A percentile compares a stretch with the other conserved stretches of the same genome.
Conservation (phyloP, 495 filamentous ascomycete genomes). For the Platismatia glauca region DNA sequence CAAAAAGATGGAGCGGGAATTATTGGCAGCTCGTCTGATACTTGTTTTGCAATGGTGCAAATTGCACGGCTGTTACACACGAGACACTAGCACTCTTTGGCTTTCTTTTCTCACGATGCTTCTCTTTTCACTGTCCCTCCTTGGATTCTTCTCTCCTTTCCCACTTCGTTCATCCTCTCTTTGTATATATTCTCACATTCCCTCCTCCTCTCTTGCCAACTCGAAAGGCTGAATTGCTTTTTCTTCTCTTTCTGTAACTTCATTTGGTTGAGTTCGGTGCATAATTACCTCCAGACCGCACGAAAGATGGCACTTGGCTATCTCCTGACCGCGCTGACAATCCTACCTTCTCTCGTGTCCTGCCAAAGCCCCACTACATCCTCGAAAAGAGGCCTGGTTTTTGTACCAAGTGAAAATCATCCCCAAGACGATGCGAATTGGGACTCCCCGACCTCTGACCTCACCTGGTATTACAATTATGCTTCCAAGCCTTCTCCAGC, state of each 20-base stretch:
- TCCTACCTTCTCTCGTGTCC: conserved; percentile 1
- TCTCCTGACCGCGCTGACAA: background rate
- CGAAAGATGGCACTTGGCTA: background rate
- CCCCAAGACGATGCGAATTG: conserved; percentile 54
- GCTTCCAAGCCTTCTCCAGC: conserved; percentile 39
- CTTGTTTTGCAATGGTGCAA: too few relatives aligned
- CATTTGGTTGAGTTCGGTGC: background rate
- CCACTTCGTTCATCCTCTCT: background rate
- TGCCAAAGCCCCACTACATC: conserved; percentile 28
- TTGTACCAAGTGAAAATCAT: conserved; percentile 11
- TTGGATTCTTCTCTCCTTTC: too few relatives aligned
- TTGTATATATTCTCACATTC: too few relatives aligned
- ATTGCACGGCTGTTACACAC: too few relatives aligned
- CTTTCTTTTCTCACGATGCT: background rate
- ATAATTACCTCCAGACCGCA: background rate
- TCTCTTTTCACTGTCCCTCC: too few relatives aligned
- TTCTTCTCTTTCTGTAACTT: background rate
- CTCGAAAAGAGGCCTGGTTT: conserved; percentile 36
- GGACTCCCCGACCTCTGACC: conserved; percentile 39
- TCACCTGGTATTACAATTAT: conserved; percentile 86
- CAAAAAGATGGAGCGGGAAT: too few relatives aligned
- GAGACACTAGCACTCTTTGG: too few relatives aligned
- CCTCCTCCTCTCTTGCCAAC: background rate
- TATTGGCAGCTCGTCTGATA: background rate
- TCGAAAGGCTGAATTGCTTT: background rate